A percentile compares a stretch with the other conserved stretches of the same genome.
Conservation (phyloP, 164 flowering plant genomes). For the Buxus sempervirens region DNA sequence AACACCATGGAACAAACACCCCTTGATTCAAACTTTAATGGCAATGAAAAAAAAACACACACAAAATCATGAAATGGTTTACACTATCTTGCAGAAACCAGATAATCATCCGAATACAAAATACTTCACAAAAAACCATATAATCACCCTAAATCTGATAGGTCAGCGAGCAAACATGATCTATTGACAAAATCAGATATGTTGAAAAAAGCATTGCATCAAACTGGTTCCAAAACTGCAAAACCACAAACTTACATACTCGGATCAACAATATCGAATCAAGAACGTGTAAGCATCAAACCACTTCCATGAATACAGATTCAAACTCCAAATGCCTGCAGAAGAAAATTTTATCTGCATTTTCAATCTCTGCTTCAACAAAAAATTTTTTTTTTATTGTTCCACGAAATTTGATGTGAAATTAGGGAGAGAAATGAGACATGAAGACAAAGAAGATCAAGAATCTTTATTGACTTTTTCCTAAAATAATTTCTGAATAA, state of each 20-base stretch:
- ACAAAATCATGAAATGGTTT: background rate
- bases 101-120: background rate
- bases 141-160: too few relatives aligned
- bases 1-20: conserved; percentile 33
- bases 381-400: background rate
- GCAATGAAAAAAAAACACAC: background rate
- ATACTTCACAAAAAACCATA: too few relatives aligned
- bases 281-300: background rate
- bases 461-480: background rate
- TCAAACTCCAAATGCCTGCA: background rate
- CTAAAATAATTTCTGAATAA: background rate
- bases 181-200: too few relatives aligned
- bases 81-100: background rate
- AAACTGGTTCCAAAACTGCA: background rate
- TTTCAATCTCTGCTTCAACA: background rate
- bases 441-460: background rate
- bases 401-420: background rate
- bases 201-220: background rate
- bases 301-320: background rate
- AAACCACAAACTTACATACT: background rate
- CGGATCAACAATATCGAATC: background rate
- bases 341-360: background rate
- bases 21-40: background rate
- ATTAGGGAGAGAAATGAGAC: background rate
- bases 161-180: conserved; percentile 1